These are phyloP conservation scores for Cercis canadensis DNA, from an alignment of 306 rosid genomes.

Conservation along the genomic window DNA sequence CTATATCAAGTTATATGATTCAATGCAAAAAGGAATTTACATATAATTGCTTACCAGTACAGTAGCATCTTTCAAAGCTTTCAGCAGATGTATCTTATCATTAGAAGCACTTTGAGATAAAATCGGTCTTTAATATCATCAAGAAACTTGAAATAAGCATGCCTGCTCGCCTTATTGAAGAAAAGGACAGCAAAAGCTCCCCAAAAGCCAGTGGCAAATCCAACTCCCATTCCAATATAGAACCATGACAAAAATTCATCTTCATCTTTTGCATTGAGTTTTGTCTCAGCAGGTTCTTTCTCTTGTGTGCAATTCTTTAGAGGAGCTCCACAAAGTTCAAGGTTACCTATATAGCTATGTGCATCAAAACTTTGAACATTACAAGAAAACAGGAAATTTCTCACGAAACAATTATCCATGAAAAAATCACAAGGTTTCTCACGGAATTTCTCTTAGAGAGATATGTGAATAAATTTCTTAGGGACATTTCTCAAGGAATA, in stretches of 20 bases:
- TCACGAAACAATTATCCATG: too few species aligned
- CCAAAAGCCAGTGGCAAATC: constrained; percentile 22
- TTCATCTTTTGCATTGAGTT: background rate
- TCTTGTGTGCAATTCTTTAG: background rate
- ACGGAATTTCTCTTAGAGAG: too few species aligned
- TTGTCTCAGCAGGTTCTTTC: background rate
- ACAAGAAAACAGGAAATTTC: too few species aligned
- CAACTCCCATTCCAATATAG: background rate
- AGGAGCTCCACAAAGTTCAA: constrained; percentile 15
- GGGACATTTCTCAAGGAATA: too few species aligned
- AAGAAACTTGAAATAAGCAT: background rate
- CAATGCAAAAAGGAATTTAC: too few species aligned
- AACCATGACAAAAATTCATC: background rate
- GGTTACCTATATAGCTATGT: background rate
- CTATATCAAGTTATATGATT: too few species aligned
- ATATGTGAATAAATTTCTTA: too few species aligned
- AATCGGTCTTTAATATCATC: background rate
- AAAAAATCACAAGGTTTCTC: too few species aligned
- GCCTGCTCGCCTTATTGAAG: background rate
- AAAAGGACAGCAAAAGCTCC: constrained; percentile 1
- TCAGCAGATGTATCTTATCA: background rate
- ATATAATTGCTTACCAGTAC: too few species aligned
- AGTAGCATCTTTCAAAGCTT: too few species aligned
- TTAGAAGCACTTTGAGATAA: background rate
- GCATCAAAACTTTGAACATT: constrained; percentile 17